Evolutionary conservation across 306 rosid species (phyloP), one percentile per base, ranked within the genome.

Genomic region (Abrus precatorius): DNA sequence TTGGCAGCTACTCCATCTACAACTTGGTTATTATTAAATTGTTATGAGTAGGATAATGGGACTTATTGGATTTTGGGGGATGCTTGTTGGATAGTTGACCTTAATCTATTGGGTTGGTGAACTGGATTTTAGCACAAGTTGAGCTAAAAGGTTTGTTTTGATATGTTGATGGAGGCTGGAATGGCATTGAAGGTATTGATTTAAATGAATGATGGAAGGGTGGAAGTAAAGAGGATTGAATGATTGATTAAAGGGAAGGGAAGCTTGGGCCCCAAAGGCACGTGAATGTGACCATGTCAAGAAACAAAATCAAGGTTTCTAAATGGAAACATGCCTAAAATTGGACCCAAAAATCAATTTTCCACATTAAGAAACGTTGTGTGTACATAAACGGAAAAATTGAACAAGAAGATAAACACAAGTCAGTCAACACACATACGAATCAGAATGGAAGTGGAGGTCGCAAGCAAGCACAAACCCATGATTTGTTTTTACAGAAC

Each of bases 211-310:
- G 56, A 56, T 72, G 52, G 27, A 64, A 64, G 83, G 63, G 80
- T 83, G 76, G 9, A 83, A 83, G 80, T 78, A 72, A 83, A 83
- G 76, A 56, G 49, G 68, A 77, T 56, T 34, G 55, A 78, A 78
- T 49, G 75, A 47, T 78, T 78, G 68, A 73, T 44, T 83, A 3
- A 78, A 64, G 64, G 48, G 36, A 69, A 5, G 56, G 45, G 45
- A 47, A 70, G 7, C 32, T 2, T 69, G 0, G 65, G 54, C 11
- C 7, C 4, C 6, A 9, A 57, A 12, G 30, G 57, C 2, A 34
- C 20, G 32, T 74, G 43, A 57, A 7, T 74, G 60, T 75, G 70
- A 30, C 20, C 20, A 30, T 60, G 10, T 32, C 34, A 45, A 75
- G 48, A 45, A 75, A n/a, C 59, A 48, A 60, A 74, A 43, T 55